phyloP scores from a whole-genome alignment of 805 yeast genomes.

The Wickerhamia fluorescens region DNA sequence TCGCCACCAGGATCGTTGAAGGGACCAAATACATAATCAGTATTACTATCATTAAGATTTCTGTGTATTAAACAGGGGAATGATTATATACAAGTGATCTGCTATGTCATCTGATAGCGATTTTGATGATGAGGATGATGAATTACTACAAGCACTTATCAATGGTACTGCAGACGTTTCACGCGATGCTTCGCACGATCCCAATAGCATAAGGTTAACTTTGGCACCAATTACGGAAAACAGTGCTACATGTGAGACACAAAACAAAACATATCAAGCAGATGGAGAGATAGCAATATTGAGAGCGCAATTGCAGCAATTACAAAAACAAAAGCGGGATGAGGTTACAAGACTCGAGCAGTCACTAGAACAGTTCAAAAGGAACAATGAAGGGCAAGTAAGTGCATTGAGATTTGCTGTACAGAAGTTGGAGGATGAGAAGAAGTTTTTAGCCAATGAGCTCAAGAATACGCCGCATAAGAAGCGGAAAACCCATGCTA shows the following conservation, averaged over 20 bases:
- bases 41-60: too few relatives aligned
- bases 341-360: constrained; percentile 26
- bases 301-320: constrained; percentile 51
- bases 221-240: constrained; percentile 1
- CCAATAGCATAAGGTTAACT: neutral
- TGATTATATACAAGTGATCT: too few relatives aligned
- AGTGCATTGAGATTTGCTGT: constrained; percentile 22
- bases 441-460: constrained; percentile 34
- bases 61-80: too few relatives aligned
- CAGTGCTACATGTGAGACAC: constrained; percentile 15
- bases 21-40: too few relatives aligned
- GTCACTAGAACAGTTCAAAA: constrained; percentile 9
- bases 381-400: constrained; percentile 24
- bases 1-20: too few relatives aligned
- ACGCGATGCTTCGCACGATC: constrained; percentile 3
- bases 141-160: constrained; percentile 44
- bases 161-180: constrained; percentile 5
- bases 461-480: constrained; percentile 19
- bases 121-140: constrained; percentile 37
- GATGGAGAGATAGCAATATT: constrained; percentile 80
- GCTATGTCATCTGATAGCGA: constrained; percentile 17
- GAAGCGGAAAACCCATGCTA: constrained; percentile 12
- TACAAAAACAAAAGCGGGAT: constrained; percentile 33
- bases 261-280: constrained; percentile 39
- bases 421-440: constrained; percentile 36